Evolutionary conservation across 148 eudicot species (phyloP).

Genomic region (Cornus kousa): DNA sequence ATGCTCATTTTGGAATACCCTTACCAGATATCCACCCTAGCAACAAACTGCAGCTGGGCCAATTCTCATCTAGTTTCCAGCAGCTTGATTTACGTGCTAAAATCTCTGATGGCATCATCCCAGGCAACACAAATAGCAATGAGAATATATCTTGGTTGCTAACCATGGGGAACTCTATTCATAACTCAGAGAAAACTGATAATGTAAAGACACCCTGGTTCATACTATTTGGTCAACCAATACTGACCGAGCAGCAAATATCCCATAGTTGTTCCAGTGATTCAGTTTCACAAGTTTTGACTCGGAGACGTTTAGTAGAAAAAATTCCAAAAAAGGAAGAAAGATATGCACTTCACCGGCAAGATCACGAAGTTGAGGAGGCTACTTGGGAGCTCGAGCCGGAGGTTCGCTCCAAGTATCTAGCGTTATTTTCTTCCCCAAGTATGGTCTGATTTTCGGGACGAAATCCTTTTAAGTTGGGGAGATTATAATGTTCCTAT

Average conservation of each 20-base stretch:
- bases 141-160: conserved; percentile 51
- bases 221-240: conserved; percentile 65
- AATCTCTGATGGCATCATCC: conserved; percentile 16
- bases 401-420: too few species aligned
- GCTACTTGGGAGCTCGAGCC: too few species aligned
- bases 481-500: too few species aligned
- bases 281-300: conserved; percentile 15
- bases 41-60: conserved; percentile 61
- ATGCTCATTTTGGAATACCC: conserved; percentile 76
- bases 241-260: conserved; percentile 64
- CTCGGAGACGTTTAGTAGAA: conserved; percentile 15
- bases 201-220: conserved; percentile 37
- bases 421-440: too few species aligned
- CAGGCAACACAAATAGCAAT: conserved; percentile 17
- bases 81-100: conserved; percentile 24
- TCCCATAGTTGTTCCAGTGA: conserved; percentile 32
- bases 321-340: conserved; percentile 6
- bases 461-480: too few species aligned
- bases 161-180: conserved; percentile 36
- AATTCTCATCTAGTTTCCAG: conserved; percentile 38
- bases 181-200: conserved; percentile 30
- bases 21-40: conserved; percentile 59
- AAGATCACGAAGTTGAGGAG: too few species aligned
- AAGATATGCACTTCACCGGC: conserved; percentile 2
- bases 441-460: too few species aligned